Percentiles rank a stretch among this genome's conserved stretches.
Evolutionary conservation across 257 asterid species (phyloP).

Genomic region (Plantago elongata): DNA sequence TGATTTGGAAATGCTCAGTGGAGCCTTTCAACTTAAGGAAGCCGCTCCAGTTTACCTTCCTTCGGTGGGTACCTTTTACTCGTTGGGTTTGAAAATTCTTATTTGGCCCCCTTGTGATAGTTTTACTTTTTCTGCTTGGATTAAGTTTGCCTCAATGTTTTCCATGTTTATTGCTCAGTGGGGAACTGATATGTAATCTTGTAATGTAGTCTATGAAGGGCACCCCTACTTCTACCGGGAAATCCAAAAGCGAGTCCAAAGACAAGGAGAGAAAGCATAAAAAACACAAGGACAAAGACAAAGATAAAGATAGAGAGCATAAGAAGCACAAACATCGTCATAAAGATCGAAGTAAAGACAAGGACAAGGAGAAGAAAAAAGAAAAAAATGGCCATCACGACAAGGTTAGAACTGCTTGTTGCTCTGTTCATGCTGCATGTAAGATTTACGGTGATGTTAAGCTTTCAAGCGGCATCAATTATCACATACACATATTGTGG

Average conservation of each 20-base stretch:
- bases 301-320: slow-evolving; percentile 73
- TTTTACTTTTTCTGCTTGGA: not conserved
- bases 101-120: slow-evolving; percentile 18
- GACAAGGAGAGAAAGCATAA: slow-evolving; percentile 93
- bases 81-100: slow-evolving; percentile 17
- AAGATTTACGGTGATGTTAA: slow-evolving; percentile 10
- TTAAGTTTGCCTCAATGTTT: slow-evolving; percentile 4
- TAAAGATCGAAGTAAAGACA: slow-evolving; percentile 90
- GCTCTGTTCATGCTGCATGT: slow-evolving; percentile 20
- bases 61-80: slow-evolving; percentile 48
- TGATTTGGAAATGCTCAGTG: slow-evolving; percentile 65
- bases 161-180: not conserved
- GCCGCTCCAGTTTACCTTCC: slow-evolving; percentile 74
- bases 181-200: slow-evolving; percentile 26
- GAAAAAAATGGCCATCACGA: slow-evolving; percentile 74
- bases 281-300: slow-evolving; percentile 78
- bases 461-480: not conserved
- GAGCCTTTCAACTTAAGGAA: slow-evolving; percentile 88
- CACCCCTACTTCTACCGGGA: slow-evolving; percentile 77
- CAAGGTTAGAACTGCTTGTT: slow-evolving; percentile 50
- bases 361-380: slow-evolving; percentile 92
- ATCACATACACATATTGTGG: slow-evolving; percentile 2
- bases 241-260: slow-evolving; percentile 69
- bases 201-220: slow-evolving; percentile 79
- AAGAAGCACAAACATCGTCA: slow-evolving; percentile 95